phyloP scores from a whole-genome alignment of 1,139 yeast species.

The Kluyveromyces sp. region DNA sequence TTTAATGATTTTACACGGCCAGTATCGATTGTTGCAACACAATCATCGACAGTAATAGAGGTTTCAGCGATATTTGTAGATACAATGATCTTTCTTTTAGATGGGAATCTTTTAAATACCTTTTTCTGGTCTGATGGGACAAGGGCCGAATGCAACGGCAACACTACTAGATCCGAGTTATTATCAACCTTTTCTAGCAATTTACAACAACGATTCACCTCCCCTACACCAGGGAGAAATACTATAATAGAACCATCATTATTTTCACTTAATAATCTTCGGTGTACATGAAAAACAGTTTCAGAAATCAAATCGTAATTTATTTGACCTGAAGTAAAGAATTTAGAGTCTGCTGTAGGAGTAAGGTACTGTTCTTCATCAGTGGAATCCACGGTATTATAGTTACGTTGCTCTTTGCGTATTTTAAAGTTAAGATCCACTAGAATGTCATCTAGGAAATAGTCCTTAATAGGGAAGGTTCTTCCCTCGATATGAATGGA shows the following conservation, averaged over 20 bases:
- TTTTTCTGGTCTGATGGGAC: constrained; percentile 73
- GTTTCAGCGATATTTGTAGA: constrained; percentile 87
- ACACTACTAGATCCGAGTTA: constrained; percentile 30
- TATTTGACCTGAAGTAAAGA: constrained; percentile 56
- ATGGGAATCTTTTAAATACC: constrained; percentile 56
- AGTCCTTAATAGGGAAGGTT: constrained; percentile 82
- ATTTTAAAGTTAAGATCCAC: constrained; percentile 47
- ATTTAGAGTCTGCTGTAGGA: constrained; percentile 58
- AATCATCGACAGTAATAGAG: constrained; percentile 87
- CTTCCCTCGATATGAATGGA: constrained; percentile 81
- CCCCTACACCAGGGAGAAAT: constrained; percentile 87
- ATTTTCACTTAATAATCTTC: constrained; percentile 33
- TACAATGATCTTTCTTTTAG: constrained; percentile 70
- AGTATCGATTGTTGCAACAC: constrained; percentile 83
- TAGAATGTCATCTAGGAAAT: constrained; percentile 60
- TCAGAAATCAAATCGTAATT: constrained; percentile 65
- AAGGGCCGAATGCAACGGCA: constrained; percentile 85
- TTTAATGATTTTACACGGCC: constrained; percentile 77
- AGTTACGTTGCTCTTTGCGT: constrained; percentile 16
- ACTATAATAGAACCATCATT: constrained; percentile 70
- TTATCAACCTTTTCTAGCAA: constrained; percentile 17
- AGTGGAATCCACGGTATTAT: constrained; percentile 11
- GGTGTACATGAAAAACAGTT: constrained; percentile 48
- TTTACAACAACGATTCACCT: constrained; percentile 57
- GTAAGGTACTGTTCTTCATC: constrained; percentile 30